Percentiles rank a stretch among this genome's conserved stretches.
phyloP scores from a whole-genome alignment of 805 yeast genomes.

The Ogataea nakhonphanomensis region DNA sequence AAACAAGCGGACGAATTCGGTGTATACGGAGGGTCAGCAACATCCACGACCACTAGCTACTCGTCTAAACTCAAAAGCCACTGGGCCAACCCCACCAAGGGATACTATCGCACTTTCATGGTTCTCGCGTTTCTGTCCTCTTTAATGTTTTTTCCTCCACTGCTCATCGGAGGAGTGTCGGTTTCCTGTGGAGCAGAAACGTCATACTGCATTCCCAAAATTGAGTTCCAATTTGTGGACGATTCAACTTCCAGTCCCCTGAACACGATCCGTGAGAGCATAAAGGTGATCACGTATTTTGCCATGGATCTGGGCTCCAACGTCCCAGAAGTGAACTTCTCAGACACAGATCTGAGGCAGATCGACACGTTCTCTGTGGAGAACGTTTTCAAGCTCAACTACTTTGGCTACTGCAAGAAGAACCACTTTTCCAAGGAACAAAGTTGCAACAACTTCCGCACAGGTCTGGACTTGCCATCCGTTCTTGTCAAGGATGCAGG shows the following conservation, averaged over 20 bases:
- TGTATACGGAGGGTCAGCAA: background rate
- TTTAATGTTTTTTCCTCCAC: conserved; percentile 26
- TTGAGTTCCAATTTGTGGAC: conserved; percentile 38
- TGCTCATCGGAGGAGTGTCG: conserved; percentile 20
- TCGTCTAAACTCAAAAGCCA: conserved; percentile 6
- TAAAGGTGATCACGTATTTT: conserved; percentile 42
- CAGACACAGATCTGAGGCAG: conserved; percentile 24
- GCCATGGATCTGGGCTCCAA: conserved; percentile 41
- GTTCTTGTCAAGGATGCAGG: conserved; percentile 51
- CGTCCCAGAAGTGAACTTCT: conserved; percentile 10
- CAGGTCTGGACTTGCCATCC: conserved; percentile 46
- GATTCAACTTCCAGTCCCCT: conserved; percentile 36
- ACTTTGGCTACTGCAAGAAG: conserved; percentile 47
- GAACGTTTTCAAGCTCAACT: conserved; percentile 42
- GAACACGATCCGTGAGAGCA: conserved; percentile 39
- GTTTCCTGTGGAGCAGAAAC: conserved; percentile 34
- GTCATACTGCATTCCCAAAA: conserved; percentile 41
- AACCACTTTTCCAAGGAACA: conserved; percentile 22
- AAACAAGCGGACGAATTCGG: conserved; percentile 8
- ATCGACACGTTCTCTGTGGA: conserved; percentile 45
- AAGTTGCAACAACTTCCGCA: conserved; percentile 35
- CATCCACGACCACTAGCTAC: conserved; percentile 6
- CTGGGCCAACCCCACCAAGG: conserved; percentile 9
- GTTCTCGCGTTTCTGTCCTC: conserved; percentile 21
- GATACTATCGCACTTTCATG: conserved; percentile 24